These are phyloP conservation scores for Clitoria ternatea DNA, from an alignment of 306 rosid genomes.

Conservation along the genomic window DNA sequence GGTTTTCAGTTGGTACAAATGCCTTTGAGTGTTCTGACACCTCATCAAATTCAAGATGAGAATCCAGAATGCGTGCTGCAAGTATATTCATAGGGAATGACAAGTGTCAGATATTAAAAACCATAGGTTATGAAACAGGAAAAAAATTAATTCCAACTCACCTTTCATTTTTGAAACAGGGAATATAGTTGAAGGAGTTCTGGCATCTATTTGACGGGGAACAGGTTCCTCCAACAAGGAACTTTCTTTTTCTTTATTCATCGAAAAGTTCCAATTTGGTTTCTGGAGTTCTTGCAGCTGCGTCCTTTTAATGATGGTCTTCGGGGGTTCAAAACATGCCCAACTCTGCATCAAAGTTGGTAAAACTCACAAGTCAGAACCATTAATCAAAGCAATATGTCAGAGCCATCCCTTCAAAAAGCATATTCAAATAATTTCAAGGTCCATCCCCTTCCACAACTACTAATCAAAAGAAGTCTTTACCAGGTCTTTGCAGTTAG, in stretches of 20 bases:
- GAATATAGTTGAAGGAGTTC: constrained; percentile 35
- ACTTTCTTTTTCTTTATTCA: constrained; percentile 36
- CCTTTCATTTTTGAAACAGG: constrained; percentile 45
- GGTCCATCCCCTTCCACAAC: not conserved
- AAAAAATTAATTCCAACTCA: constrained; percentile 25
- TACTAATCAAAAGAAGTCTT: not conserved
- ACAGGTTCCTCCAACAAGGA: constrained; percentile 35
- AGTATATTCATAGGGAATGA: constrained; percentile 22
- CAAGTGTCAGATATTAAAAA: constrained; percentile 8
- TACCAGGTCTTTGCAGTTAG: not conserved
- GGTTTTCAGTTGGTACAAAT: constrained; percentile 29
- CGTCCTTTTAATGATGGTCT: constrained; percentile 69
- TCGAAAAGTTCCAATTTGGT: constrained; percentile 32
- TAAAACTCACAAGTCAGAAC: constrained; percentile 14
- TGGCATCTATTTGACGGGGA: constrained; percentile 32
- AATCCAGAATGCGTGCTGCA: constrained; percentile 35
- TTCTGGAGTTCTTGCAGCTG: constrained; percentile 59
- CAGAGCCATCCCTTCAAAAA: not conserved
- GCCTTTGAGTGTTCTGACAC: constrained; percentile 38
- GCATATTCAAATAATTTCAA: not conserved
- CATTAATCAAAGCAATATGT: constrained; percentile 19
- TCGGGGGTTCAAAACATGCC: constrained; percentile 78
- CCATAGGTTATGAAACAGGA: not conserved
- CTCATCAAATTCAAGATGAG: constrained; percentile 31
- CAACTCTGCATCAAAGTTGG: constrained; percentile 56